phyloP scores from a whole-genome alignment of 306 rosid genomes.

The Rosa rugosa region DNA sequence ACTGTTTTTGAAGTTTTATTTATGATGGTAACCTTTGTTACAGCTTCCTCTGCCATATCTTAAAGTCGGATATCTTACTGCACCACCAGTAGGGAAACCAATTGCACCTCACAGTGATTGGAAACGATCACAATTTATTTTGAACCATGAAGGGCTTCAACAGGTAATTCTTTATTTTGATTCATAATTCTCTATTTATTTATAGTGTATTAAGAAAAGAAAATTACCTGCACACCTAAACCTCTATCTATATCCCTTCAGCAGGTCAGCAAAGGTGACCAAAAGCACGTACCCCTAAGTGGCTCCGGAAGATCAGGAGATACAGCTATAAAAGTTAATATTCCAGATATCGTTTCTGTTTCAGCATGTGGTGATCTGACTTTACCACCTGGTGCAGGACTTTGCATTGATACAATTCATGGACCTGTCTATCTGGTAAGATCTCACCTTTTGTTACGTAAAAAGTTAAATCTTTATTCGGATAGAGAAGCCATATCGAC shows the following conservation, averaged over 20 bases:
- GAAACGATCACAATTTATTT: slow-evolving; percentile 83
- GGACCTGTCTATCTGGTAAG: slow-evolving; percentile 89
- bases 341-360: slow-evolving; percentile 86
- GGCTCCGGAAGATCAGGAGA: slow-evolving; percentile 57
- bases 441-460: neutral
- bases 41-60: slow-evolving; percentile 96
- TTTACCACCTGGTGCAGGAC: slow-evolving; percentile 98
- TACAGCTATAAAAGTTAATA: slow-evolving; percentile 65
- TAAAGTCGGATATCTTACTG: slow-evolving; percentile 86
- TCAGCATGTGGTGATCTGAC: slow-evolving; percentile 95
- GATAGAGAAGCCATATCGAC: neutral
- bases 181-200: neutral
- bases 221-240: neutral
- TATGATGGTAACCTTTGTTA: slow-evolving; percentile 18
- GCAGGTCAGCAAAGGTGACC: slow-evolving; percentile 65
- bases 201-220: neutral
- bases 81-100: slow-evolving; percentile 78
- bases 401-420: slow-evolving; percentile 75
- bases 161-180: slow-evolving; percentile 50
- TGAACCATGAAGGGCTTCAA: slow-evolving; percentile 88
- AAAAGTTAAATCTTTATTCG: neutral
- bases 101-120: slow-evolving; percentile 93
- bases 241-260: slow-evolving; percentile 12
- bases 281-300: slow-evolving; percentile 44
- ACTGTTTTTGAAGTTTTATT: neutral